Conservation (phyloP, 257 asterid genomes). For the Gynochthodes officinalis region DNA sequence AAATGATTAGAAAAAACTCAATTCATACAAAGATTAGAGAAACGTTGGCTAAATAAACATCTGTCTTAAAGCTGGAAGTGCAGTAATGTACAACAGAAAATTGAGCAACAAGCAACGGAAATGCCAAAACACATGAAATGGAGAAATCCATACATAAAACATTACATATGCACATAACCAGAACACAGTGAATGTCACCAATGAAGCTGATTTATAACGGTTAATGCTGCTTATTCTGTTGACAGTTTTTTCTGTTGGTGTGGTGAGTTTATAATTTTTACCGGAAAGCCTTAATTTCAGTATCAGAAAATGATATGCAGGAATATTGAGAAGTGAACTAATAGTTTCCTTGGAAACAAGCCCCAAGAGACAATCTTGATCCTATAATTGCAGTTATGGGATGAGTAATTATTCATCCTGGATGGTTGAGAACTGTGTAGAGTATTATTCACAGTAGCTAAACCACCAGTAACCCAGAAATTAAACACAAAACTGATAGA, state of each 20-base stretch:
- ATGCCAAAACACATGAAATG: neutral
- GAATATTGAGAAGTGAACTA: neutral
- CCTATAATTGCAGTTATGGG: neutral
- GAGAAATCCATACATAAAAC: neutral
- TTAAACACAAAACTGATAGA: neutral
- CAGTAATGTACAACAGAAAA: neutral
- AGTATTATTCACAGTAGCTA: neutral
- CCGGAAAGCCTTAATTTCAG: constrained; percentile 1
- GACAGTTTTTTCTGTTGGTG: neutral
- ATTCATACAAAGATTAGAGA: neutral
- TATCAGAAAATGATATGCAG: neutral
- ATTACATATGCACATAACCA: neutral
- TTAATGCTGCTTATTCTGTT: neutral
- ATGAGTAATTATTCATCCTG: neutral
- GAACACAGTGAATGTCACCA: neutral
- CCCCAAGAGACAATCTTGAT: constrained; percentile 1
- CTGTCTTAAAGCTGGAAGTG: neutral
- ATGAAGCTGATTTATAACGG: neutral
- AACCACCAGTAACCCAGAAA: neutral
- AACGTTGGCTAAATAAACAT: neutral
- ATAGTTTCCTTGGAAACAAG: neutral
- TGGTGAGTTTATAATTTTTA: neutral
- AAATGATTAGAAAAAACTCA: constrained; percentile 7
- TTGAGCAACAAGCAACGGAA: neutral
- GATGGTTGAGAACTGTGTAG: neutral